These are phyloP conservation scores for Galeopsis tetrahit DNA, from an alignment of 257 asterid genomes.

Conservation along the genomic window DNA sequence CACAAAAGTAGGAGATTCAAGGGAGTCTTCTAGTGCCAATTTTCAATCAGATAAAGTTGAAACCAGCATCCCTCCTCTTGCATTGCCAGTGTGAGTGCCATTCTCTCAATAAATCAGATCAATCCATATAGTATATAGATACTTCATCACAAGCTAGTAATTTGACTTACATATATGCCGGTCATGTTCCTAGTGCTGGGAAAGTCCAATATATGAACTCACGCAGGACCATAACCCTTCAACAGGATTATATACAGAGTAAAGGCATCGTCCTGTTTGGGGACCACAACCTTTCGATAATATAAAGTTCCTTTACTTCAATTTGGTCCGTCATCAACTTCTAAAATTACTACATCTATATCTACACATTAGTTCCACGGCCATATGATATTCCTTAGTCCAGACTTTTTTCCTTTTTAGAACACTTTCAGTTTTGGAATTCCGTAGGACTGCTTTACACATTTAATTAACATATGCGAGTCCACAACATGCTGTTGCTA, in stretches of 20 bases:
- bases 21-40: conserved; percentile 30
- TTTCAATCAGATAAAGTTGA: conserved; percentile 32
- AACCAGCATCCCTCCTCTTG: conserved; percentile 28
- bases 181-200: conserved; percentile 4
- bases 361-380: neutral
- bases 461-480: neutral
- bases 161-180: conserved; percentile 20
- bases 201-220: neutral
- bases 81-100: conserved; percentile 48
- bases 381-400: neutral
- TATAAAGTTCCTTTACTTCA: neutral
- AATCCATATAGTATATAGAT: neutral
- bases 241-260: neutral
- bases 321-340: neutral
- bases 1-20: conserved; percentile 23
- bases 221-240: conserved; percentile 10
- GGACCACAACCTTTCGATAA: neutral
- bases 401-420: neutral
- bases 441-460: neutral
- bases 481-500: neutral
- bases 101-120: conserved; percentile 25
- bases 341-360: neutral
- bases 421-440: neutral
- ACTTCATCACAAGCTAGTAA: neutral
- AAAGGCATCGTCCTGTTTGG: neutral